Percentiles rank a stretch among this genome's conserved stretches.
Conservation (phyloP, 331 rosid genomes). For the Ulmus americana region DNA sequence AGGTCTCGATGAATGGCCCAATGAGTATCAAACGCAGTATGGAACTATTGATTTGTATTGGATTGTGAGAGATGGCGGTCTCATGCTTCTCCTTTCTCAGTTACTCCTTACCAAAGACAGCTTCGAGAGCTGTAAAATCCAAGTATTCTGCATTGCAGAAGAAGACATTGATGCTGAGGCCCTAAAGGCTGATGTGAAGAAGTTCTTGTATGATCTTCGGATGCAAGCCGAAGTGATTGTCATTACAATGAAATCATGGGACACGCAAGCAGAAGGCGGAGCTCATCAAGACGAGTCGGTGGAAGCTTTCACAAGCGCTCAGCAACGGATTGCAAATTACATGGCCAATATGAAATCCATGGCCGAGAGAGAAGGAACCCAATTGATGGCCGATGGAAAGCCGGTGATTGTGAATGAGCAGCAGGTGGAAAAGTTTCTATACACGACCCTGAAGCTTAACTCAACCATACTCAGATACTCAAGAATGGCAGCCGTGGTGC, state of each 20-base stretch:
- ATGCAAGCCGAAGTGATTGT: slow-evolving; percentile 99
- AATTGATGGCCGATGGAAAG: slow-evolving; percentile 87
- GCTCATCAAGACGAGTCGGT: slow-evolving; percentile 72
- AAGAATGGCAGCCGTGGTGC: slow-evolving; percentile 96
- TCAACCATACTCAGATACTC: slow-evolving; percentile 82
- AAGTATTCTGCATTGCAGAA: slow-evolving; percentile 96
- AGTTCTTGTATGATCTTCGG: slow-evolving; percentile 90
- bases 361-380: slow-evolving; percentile 54
- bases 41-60: slow-evolving; percentile 95
- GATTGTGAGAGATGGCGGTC: slow-evolving; percentile 99
- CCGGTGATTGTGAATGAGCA: slow-evolving; percentile 70
- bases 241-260: slow-evolving; percentile 79
- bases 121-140: slow-evolving; percentile 95
- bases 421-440: slow-evolving; percentile 88
- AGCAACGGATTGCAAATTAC: slow-evolving; percentile 57
- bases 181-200: slow-evolving; percentile 87
- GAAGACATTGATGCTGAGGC: slow-evolving; percentile 88
- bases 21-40: slow-evolving; percentile 89
- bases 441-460: slow-evolving; percentile 80
- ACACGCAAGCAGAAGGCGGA: slow-evolving; percentile 47
- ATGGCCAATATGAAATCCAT: slow-evolving; percentile 50
- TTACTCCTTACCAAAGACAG: slow-evolving; percentile 88
- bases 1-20: slow-evolving; percentile 99
- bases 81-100: slow-evolving; percentile 97
- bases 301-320: slow-evolving; percentile 63